A percentile compares a stretch with the other conserved stretches of the same genome.
Evolutionary conservation across 129 eudicot genomes (phyloP).

Genomic region (Silybum marianum): DNA sequence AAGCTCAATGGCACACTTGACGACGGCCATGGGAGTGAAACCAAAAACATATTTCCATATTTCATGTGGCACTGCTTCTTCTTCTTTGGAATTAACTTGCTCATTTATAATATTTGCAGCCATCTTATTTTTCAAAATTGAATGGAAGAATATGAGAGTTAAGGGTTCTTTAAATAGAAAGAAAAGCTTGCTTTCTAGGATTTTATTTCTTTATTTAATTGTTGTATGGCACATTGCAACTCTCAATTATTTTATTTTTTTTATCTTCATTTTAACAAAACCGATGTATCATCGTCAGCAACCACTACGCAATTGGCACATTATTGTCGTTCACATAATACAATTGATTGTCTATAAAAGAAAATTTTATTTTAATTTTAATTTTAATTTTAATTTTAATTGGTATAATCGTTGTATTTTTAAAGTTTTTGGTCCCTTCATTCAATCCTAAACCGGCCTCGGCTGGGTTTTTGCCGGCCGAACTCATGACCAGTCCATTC

Average conservation of each 20-base stretch:
- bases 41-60: slow-evolving; percentile 59
- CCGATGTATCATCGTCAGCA: neutral
- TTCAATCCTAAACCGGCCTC: neutral
- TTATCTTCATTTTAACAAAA: neutral
- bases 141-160: neutral
- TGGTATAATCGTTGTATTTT: neutral
- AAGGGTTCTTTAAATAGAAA: neutral
- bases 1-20: slow-evolving; percentile 77
- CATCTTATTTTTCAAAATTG: neutral
- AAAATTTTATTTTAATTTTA: too few relatives aligned
- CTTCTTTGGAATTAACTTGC: slow-evolving; percentile 18
- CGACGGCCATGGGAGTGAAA: slow-evolving; percentile 62
- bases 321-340: neutral
- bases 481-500: neutral
- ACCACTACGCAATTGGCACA: neutral
- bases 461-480: neutral
- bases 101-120: neutral
- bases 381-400: too few relatives aligned
- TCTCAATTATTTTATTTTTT: neutral
- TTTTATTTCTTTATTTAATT: neutral
- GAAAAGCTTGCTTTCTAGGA: neutral
- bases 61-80: slow-evolving; percentile 41
- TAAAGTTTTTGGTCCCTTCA: too few relatives aligned
- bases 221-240: neutral
- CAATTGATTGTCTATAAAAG: neutral